Base-by-base conservation (phyloP, 768 basidiomycete genomes). In the Amanita muscaria region DNA sequence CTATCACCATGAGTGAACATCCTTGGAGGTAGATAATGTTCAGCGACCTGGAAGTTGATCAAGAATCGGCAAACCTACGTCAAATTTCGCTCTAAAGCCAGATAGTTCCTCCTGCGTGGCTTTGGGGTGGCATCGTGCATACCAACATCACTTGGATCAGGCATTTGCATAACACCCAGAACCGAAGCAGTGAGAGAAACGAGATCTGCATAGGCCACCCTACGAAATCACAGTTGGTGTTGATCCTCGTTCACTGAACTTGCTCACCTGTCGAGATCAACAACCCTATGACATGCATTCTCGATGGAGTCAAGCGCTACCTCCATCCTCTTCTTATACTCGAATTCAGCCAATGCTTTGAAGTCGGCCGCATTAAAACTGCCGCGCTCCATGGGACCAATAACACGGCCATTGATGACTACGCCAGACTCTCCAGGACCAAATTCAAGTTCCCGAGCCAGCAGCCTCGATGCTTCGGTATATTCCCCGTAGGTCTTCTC, bases 401-500 rank as follows among this genome's bases (percentile, higher is more conserved):
- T 65, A 41, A 94, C 90, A 24, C 93, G 70, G 19, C 93, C 94
- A 53, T 96, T 96, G 41, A 88, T 65, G 27, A 93, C 49, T 29
- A 97, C 47, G 1, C 73, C 87, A 16, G 68, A 67, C 46, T 81
- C 63, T 0, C 83, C 84, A 1, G 80, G 74, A 11, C 58, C 52
- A 21, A 92, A 54, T n/a, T 72, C 71, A 2, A 89, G 53, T 41
- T 74, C 73, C 21, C 77, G 66, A 2, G 69, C 68, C 11, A 88
- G 53, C 16, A 77, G 56, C 25, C 68, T 65, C 47, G 72, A 67
- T 1, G 68, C 58, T 38, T 59, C 67, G 10, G 74, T 55, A 50
- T 67, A 84, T n/a, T 60, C 52, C 24, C 46, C 50, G 50, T 74
- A 74, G 6, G 62, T 59, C 14, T 55, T 56, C 9, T 52, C 43